Percentiles rank a stretch among this genome's conserved stretches.
These are phyloP conservation scores for Diplocarpon rosae DNA, from an alignment of 2,329 filamentous ascomycete species.

Conservation along the genomic window DNA sequence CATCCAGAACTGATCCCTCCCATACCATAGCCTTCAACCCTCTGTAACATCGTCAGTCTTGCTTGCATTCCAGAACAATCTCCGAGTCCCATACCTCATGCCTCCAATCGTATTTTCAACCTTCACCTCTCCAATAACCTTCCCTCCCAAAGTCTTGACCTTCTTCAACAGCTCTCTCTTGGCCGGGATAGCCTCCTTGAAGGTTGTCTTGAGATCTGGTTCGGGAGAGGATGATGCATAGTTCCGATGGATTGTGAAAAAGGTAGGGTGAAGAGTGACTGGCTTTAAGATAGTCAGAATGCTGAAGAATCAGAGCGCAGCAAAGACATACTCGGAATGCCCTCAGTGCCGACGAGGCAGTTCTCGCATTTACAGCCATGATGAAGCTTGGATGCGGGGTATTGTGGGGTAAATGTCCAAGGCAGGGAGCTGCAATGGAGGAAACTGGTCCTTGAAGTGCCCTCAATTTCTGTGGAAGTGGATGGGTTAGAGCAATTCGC, in stretches of 20 bases:
- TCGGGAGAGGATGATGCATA: slow-evolving; percentile 71
- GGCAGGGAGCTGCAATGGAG: background rate
- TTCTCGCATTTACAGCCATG: slow-evolving; percentile 56
- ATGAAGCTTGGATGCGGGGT: slow-evolving; percentile 21
- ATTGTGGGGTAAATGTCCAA: slow-evolving; percentile 15
- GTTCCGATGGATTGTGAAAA: slow-evolving; percentile 34
- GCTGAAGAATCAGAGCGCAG: slow-evolving; percentile 7
- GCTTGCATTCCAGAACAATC: background rate
- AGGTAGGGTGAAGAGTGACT: slow-evolving; percentile 26
- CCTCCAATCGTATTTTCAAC: slow-evolving; percentile 89
- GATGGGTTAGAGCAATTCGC: background rate
- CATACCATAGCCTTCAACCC: slow-evolving; percentile 97
- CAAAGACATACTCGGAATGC: slow-evolving; percentile 44
- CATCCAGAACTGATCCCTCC: slow-evolving; percentile 95
- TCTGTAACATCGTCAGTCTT: slow-evolving; percentile 28
- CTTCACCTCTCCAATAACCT: slow-evolving; percentile 84
- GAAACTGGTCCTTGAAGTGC: background rate
- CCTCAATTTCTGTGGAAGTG: background rate
- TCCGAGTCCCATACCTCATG: slow-evolving; percentile 53
- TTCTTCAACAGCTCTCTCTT: slow-evolving; percentile 91
- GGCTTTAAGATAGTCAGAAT: slow-evolving; percentile 15
- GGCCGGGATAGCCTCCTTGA: slow-evolving; percentile 74
- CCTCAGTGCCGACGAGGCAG: slow-evolving; percentile 50
- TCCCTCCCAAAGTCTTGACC: slow-evolving; percentile 75
- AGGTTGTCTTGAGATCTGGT: slow-evolving; percentile 78